These are phyloP conservation scores for Russula brevipes DNA, from an alignment of 768 basidiomycete species.

Conservation along the genomic window DNA sequence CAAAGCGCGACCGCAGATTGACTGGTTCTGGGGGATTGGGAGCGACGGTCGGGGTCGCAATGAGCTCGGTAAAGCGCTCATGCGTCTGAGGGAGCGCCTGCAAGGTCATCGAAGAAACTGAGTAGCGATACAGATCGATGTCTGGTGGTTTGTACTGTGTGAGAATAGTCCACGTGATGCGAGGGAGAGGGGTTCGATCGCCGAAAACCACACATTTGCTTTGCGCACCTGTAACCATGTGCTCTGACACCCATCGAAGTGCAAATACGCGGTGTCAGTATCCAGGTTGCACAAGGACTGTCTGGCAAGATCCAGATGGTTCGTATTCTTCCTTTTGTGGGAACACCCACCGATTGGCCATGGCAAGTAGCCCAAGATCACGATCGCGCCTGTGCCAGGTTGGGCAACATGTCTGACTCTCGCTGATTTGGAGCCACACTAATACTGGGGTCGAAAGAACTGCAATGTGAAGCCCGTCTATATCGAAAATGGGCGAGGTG, in stretches of 20 bases:
- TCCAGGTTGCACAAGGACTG: conserved; percentile 20
- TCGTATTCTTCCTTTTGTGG: conserved; percentile 27
- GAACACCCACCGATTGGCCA: conserved; percentile 23
- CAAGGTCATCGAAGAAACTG: conserved; percentile 25
- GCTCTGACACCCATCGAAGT: conserved; percentile 19
- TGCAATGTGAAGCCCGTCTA: conserved; percentile 23
- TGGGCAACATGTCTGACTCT: background rate
- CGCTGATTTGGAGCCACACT: background rate
- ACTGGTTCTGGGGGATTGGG: conserved; percentile 42
- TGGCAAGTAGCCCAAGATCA: conserved; percentile 8
- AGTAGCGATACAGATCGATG: background rate
- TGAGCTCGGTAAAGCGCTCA: conserved; percentile 40
- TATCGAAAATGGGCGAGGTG: conserved; percentile 26
- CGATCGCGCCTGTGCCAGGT: conserved; percentile 22
- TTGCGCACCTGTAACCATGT: conserved; percentile 5
- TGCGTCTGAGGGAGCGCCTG: conserved; percentile 35
- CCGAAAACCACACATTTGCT: too few relatives aligned
- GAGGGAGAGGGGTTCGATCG: too few relatives aligned
- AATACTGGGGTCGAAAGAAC: conserved; percentile 9
- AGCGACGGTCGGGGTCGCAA: conserved; percentile 36
- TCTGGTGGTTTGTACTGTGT: background rate
- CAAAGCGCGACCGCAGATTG: conserved; percentile 29
- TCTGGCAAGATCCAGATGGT: conserved; percentile 27
- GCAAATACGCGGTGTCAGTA: conserved; percentile 19
- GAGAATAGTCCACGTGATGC: conserved; percentile 10